A percentile compares a stretch with the other conserved stretches of the same genome.
Evolutionary conservation across 495 filamentous ascomycete genomes (phyloP).

Genomic region (Echria macrotheca): DNA sequence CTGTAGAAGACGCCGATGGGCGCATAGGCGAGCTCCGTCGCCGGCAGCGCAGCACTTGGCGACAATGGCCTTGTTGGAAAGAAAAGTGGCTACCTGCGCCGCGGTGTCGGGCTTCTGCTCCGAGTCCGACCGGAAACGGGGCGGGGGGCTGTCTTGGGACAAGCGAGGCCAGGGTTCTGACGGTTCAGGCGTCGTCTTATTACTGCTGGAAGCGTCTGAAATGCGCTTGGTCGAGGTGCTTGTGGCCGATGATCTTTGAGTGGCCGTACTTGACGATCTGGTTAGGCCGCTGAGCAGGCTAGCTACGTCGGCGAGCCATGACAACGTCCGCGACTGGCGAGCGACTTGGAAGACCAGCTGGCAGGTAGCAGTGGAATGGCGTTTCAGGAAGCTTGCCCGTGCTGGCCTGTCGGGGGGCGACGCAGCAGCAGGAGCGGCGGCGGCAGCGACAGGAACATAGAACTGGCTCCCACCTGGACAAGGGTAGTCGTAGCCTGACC

Average conservation of each 20-base stretch:
- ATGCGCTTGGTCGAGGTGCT: not conserved
- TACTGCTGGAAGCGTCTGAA: not conserved
- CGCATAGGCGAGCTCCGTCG: not conserved
- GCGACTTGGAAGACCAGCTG: not conserved
- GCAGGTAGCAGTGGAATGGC: not conserved
- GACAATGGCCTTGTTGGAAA: not conserved
- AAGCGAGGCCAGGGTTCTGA: not conserved
- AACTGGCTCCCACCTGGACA: not conserved
- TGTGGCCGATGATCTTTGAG: not conserved
- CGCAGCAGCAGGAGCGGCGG: not conserved
- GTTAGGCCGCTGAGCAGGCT: not conserved
- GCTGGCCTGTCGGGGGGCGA: not conserved
- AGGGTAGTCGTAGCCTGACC: not conserved
- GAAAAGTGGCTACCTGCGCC: not conserved
- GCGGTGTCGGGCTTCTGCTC: not conserved
- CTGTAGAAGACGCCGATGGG: not conserved
- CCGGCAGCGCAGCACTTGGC: not conserved
- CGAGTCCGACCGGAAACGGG: not conserved
- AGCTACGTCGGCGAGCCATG: not conserved
- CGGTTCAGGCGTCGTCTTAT: not conserved
- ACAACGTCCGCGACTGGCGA: not conserved
- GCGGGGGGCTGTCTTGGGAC: not conserved
- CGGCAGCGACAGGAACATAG: not conserved
- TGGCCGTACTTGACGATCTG: not conserved
- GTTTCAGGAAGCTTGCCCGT: not conserved